These are phyloP conservation scores for Rauvolfia tetraphylla DNA, from an alignment of 257 asterid genomes.

Conservation along the genomic window DNA sequence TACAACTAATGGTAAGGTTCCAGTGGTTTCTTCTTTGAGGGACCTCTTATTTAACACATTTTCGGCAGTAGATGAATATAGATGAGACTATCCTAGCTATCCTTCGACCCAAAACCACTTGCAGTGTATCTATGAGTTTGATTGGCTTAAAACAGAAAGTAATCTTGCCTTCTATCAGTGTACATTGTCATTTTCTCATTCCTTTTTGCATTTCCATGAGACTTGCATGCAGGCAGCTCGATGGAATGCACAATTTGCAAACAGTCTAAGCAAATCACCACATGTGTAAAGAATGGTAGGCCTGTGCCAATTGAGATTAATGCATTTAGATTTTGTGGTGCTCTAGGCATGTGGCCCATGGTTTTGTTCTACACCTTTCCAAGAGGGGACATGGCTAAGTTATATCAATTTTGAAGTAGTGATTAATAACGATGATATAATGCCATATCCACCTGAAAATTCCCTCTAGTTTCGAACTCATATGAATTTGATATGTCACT, in stretches of 20 bases:
- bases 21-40: slow-evolving; percentile 41
- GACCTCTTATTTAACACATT: slow-evolving; percentile 1
- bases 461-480: too few species aligned
- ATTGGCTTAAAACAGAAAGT: background rate
- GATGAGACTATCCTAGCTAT: slow-evolving; percentile 2
- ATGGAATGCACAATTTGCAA: background rate
- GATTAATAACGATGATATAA: too few species aligned
- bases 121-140: slow-evolving; percentile 5
- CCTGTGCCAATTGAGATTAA: background rate
- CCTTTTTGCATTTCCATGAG: background rate
- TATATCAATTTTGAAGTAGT: too few species aligned
- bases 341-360: too few species aligned
- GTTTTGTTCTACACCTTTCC: too few species aligned
- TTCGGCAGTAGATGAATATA: background rate
- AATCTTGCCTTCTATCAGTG: background rate
- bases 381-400: too few species aligned
- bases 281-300: background rate
- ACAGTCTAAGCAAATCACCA: background rate
- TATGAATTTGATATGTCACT: too few species aligned
- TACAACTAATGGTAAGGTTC: slow-evolving; percentile 40
- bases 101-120: background rate
- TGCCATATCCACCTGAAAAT: too few species aligned
- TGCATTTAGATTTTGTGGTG: too few species aligned
- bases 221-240: background rate
- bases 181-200: background rate